Base-by-base conservation (phyloP, 768 basidiomycete species). In the Leucocoprinus birnbaumii region DNA sequence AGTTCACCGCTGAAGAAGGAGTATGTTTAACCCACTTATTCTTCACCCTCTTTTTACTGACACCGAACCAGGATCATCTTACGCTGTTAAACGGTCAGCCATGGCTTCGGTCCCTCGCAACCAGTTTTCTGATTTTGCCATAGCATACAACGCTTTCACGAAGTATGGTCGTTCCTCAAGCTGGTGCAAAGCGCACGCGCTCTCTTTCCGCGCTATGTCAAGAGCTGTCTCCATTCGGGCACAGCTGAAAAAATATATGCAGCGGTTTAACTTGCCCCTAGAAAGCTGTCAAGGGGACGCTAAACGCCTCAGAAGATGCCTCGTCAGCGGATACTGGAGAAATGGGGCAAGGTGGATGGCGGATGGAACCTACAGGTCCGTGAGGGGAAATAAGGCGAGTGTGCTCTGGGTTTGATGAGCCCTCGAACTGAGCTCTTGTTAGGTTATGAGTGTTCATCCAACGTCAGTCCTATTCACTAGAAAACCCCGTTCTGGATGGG, bases 1-100 rank as follows among this genome's bases (percentile, higher is more conserved):
- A 98, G 67, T 98, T 98, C 63, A 98, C 94, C 0, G 94, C 95
- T 0, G 95, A 98, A 70, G 97, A 99, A 82, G 97, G 97, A 64
- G 94, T 94, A 57, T 63, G 81, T 73, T 16, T 47, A 13, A 34
- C 46, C 26, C 41, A 31, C 9, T n/a, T 26, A 3, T 8, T 22
- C 10, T 19, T 25, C 6, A 37, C 40, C 43, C 19, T 38, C 18
- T 7, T 5, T 42, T 31, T 40, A 19, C 48, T 52, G 31, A 53
- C 5, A 9, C 5, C 21, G 16, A 3, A 38, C 16, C 40, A 96
- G 94, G 97, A 99, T 65, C 97, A 99, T 67, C 74, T 98, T 19
- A 98, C 97, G 3, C 73, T 97, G 3, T 68, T 99, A 26, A 99
- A 98, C 68, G 95, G 95, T 90, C 63, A 19, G 69, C 47, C 16